Conservation (phyloP, 495 filamentous ascomycete species). For the Darksidea phi region DNA sequence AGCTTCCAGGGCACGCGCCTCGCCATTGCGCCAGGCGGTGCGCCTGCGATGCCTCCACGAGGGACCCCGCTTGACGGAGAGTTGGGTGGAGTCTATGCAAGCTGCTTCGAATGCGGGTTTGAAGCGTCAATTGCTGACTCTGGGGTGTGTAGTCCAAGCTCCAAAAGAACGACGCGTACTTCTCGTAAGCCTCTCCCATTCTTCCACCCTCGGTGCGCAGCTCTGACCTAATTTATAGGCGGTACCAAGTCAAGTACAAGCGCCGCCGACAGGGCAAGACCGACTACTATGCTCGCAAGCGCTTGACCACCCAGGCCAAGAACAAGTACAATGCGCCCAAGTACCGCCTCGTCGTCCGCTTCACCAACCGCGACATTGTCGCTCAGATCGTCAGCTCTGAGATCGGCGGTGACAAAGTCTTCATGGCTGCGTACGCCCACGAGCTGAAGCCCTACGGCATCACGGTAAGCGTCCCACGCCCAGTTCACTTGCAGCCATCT, state of each 20-base stretch:
- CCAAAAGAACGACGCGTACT: slow-evolving; percentile 96
- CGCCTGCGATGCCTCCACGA: slow-evolving; percentile 8
- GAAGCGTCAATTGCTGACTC: slow-evolving; percentile 99
- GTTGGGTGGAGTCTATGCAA: slow-evolving; percentile 78
- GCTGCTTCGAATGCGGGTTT: slow-evolving; percentile 86
- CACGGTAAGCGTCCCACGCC: slow-evolving; percentile 43
- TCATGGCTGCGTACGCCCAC: slow-evolving; percentile 89
- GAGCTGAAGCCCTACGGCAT: slow-evolving; percentile 97
- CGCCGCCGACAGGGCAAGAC: slow-evolving; percentile 96
- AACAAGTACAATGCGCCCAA: slow-evolving; percentile 99
- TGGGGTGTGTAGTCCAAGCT: slow-evolving; percentile 76
- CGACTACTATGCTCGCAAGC: slow-evolving; percentile 99
- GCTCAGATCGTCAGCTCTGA: slow-evolving; percentile 95
- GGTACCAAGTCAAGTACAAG: slow-evolving; percentile 99
- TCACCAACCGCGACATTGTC: slow-evolving; percentile 99
- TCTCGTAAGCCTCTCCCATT: slow-evolving; percentile 64
- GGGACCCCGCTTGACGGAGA: slow-evolving; percentile 10
- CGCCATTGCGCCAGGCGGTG: not conserved
- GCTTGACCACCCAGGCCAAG: slow-evolving; percentile 99
- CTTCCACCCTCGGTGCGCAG: slow-evolving; percentile 13
- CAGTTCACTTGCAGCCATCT: not conserved
- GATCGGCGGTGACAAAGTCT: slow-evolving; percentile 96
- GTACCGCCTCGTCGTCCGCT: slow-evolving; percentile 99
- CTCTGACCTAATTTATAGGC: slow-evolving; percentile 35
- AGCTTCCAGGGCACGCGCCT: not conserved